phyloP scores from a whole-genome alignment of 306 rosid genomes.

The Canavalia ensiformis region DNA sequence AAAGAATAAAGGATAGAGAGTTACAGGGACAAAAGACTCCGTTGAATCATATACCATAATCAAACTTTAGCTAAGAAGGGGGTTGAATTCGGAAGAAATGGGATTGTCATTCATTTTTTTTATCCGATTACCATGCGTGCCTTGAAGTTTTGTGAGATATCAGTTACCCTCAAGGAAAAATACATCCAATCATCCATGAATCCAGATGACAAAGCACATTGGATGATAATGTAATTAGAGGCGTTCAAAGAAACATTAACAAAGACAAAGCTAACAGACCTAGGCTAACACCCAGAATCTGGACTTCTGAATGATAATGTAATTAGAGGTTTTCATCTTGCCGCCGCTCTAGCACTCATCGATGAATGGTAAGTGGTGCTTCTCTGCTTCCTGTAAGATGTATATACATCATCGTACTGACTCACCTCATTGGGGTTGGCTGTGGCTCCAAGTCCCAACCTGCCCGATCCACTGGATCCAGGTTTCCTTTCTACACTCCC shows the following conservation, averaged over 20 bases:
- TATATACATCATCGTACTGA: constrained; percentile 95
- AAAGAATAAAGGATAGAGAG: not conserved
- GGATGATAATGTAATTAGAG: constrained; percentile 19
- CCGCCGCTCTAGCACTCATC: constrained; percentile 81
- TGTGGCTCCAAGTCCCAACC: constrained; percentile 92
- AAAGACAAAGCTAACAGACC: constrained; percentile 29
- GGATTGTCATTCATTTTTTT: constrained; percentile 19
- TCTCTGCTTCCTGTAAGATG: constrained; percentile 96
- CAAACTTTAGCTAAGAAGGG: not conserved
- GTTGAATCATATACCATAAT: not conserved
- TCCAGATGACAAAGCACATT: constrained; percentile 17
- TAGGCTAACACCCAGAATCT: constrained; percentile 2
- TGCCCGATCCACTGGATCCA: constrained; percentile 74
- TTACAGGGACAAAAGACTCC: too few species aligned
- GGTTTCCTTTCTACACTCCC: constrained; percentile 85
- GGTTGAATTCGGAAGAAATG: constrained; percentile 21
- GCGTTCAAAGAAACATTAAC: constrained; percentile 26
- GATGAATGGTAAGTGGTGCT: constrained; percentile 95
- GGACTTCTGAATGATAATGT: not conserved
- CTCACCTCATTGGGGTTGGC: constrained; percentile 88
- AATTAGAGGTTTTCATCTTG: constrained; percentile 59
- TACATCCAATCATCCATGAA: constrained; percentile 32
- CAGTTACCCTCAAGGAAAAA: constrained; percentile 5
- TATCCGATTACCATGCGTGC: constrained; percentile 25
- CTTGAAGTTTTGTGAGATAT: constrained; percentile 9